A percentile compares a stretch with the other conserved stretches of the same genome.
These are phyloP conservation scores for Podospora bellae-mahoneyi DNA, from an alignment of 495 filamentous ascomycete genomes.

Conservation along the genomic window DNA sequence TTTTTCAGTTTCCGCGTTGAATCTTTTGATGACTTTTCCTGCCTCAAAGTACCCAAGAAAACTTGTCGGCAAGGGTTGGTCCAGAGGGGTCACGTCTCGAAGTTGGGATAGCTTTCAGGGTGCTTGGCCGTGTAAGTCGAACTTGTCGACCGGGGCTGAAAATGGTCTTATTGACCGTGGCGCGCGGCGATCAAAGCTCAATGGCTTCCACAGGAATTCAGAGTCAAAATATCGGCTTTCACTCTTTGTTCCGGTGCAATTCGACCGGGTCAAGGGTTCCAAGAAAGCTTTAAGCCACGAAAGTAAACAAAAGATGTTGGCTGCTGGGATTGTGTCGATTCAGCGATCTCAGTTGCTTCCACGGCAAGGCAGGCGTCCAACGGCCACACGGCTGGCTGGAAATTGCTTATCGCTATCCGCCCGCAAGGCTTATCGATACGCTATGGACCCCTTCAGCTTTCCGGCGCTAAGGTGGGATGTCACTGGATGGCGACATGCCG, in stretches of 20 bases:
- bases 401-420: conserved; percentile 35
- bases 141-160: neutral
- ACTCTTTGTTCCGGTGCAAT: neutral
- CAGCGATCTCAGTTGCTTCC: conserved; percentile 13
- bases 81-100: neutral
- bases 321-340: conserved; percentile 2
- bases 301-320: conserved; percentile 1
- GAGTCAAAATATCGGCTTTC: neutral
- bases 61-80: neutral
- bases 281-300: neutral
- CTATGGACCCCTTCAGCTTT: conserved; percentile 25
- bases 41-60: neutral
- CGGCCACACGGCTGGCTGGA: conserved; percentile 22
- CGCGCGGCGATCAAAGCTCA: neutral
- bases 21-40: neutral
- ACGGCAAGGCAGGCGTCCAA: conserved; percentile 20
- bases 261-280: neutral
- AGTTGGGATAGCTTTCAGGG: neutral
- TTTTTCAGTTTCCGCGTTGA: neutral
- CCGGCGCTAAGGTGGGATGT: conserved; percentile 18
- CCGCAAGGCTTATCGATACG: conserved; percentile 32
- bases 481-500: conserved; percentile 4
- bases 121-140: neutral
- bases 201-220: neutral
- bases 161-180: neutral